Evolutionary conservation across 306 rosid species (phyloP).

Genomic region (Canavalia gladiata): DNA sequence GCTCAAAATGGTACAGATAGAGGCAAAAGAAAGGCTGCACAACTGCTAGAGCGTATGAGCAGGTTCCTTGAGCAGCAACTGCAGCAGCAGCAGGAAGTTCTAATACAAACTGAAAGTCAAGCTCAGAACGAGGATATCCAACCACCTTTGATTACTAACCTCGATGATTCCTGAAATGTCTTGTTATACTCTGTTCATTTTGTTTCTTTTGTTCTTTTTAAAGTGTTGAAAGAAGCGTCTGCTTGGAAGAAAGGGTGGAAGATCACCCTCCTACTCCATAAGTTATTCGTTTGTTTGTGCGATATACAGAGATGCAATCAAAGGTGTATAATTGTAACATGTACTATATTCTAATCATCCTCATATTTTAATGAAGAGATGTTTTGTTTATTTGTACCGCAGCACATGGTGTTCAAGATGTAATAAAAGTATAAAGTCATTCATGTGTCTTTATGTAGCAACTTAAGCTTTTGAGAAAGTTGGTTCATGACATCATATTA

Average conservation of each 20-base stretch:
- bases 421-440: background rate
- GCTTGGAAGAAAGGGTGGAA: slow-evolving; percentile 78
- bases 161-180: slow-evolving; percentile 59
- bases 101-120: slow-evolving; percentile 59
- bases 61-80: slow-evolving; percentile 71
- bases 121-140: slow-evolving; percentile 59
- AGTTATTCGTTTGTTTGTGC: slow-evolving; percentile 75
- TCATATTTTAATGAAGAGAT: slow-evolving; percentile 85
- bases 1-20: slow-evolving; percentile 92
- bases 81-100: slow-evolving; percentile 56
- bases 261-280: slow-evolving; percentile 76
- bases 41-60: slow-evolving; percentile 81
- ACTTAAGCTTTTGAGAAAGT: background rate
- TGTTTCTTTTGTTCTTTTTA: slow-evolving; percentile 54
- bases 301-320: slow-evolving; percentile 56
- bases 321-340: slow-evolving; percentile 64
- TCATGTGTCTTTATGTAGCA: background rate
- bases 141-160: slow-evolving; percentile 51
- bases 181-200: slow-evolving; percentile 48
- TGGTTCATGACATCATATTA: background rate
- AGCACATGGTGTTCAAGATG: background rate
- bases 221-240: slow-evolving; percentile 61
- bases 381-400: slow-evolving; percentile 53
- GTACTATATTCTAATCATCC: slow-evolving; percentile 65
- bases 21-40: slow-evolving; percentile 94